A percentile compares a stretch with the other conserved stretches of the same genome.
Conservation (phyloP, 2,329 filamentous ascomycete species). For the Talaromyces sp. region DNA sequence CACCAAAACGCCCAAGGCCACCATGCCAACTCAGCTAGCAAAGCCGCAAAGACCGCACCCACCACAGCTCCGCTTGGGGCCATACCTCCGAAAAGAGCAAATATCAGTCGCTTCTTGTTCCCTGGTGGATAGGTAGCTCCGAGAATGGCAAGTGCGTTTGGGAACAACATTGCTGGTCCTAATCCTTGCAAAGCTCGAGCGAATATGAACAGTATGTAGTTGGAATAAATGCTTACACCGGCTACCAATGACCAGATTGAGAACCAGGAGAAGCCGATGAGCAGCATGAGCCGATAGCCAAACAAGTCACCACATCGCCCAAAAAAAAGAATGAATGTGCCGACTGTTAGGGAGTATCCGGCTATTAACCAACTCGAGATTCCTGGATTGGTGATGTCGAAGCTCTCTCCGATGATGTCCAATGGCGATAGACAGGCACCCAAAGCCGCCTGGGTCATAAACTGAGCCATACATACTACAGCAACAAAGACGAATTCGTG, state of each 20-base stretch:
- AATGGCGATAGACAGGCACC: constrained; percentile 50
- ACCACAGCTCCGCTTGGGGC: constrained; percentile 47
- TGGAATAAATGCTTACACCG: constrained; percentile 35
- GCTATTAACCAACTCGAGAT: constrained; percentile 57
- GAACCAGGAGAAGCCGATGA: constrained; percentile 37
- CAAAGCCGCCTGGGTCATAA: constrained; percentile 50
- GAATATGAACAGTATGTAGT: constrained; percentile 51
- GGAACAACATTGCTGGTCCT: constrained; percentile 61
- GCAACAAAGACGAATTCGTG: constrained; percentile 35
- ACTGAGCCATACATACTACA: constrained; percentile 37
- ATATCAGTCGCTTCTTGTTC: constrained; percentile 58
- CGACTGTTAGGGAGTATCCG: constrained; percentile 52
- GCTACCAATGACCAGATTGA: constrained; percentile 37
- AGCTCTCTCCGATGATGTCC: constrained; percentile 48
- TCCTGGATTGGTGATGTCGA: constrained; percentile 44
- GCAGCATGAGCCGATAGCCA: constrained; percentile 36
- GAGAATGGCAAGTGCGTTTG: constrained; percentile 63
- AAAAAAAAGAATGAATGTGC: constrained; percentile 40
- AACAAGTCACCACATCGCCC: constrained; percentile 39
- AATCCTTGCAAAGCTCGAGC: constrained; percentile 54
- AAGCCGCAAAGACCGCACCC: constrained; percentile 40
- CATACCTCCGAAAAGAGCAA: constrained; percentile 51
- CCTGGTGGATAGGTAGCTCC: constrained; percentile 58
- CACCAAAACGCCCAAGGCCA: constrained; percentile 55
- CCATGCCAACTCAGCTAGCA: constrained; percentile 46